Evolutionary conservation across 164 flowering plant genomes (phyloP).

Genomic region (Tetracentron sinense): DNA sequence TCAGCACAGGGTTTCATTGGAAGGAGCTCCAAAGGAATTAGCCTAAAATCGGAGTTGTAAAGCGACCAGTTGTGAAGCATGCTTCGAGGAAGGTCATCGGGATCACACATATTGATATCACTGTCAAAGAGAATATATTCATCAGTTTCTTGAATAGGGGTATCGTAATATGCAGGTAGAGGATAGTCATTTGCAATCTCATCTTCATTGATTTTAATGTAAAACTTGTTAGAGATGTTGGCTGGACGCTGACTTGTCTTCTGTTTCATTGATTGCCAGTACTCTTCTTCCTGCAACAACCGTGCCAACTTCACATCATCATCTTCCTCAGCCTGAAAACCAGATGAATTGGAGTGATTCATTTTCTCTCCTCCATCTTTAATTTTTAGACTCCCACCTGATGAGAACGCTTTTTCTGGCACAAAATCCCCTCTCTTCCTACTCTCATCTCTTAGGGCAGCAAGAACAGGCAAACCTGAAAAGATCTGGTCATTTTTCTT

Average conservation of each 20-base stretch:
- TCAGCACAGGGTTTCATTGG: slow-evolving; percentile 89
- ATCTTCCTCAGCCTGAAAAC: slow-evolving; percentile 41
- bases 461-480: slow-evolving; percentile 55
- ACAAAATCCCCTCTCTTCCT: slow-evolving; percentile 25
- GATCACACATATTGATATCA: slow-evolving; percentile 34
- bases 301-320: slow-evolving; percentile 66
- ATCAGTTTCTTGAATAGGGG: slow-evolving; percentile 57
- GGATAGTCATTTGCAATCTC: slow-evolving; percentile 96
- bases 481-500: slow-evolving; percentile 44
- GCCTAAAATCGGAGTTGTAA: slow-evolving; percentile 80
- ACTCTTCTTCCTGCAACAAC: slow-evolving; percentile 73
- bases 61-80: slow-evolving; percentile 95
- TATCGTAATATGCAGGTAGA: slow-evolving; percentile 77
- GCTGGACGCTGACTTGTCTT: slow-evolving; percentile 34
- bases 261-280: slow-evolving; percentile 64
- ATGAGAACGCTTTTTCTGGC: slow-evolving; percentile 4
- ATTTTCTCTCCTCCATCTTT: slow-evolving; percentile 21
- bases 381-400: slow-evolving; percentile 30
- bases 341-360: slow-evolving; percentile 14
- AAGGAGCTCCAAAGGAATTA: slow-evolving; percentile 83
- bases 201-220: slow-evolving; percentile 87
- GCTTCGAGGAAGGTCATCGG: slow-evolving; percentile 63
- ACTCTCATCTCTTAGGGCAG: slow-evolving; percentile 58
- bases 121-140: slow-evolving; percentile 66
- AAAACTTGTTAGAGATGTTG: slow-evolving; percentile 43